Percentiles rank a stretch among this genome's conserved stretches.
Conservation (phyloP, 129 eudicot species). For the Scalesia atractyloides region DNA sequence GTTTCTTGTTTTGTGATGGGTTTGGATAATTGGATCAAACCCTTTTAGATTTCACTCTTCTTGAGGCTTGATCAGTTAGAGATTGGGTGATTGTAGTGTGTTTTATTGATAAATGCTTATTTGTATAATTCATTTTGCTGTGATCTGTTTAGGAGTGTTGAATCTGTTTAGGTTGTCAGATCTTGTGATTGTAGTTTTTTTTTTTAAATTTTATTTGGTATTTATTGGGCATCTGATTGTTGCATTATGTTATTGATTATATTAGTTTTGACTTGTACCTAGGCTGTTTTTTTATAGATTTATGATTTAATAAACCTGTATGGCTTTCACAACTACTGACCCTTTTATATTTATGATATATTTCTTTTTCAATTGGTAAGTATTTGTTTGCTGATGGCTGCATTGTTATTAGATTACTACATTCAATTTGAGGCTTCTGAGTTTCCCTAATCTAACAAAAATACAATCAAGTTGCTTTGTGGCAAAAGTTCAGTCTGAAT, state of each 20-base stretch:
- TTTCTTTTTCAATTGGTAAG: background rate
- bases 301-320: constrained; percentile 23
- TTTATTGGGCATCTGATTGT: constrained; percentile 21
- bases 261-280: constrained; percentile 29
- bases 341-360: constrained; percentile 3
- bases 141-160: constrained; percentile 8
- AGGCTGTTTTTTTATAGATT: constrained; percentile 8
- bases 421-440: constrained; percentile 11
- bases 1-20: constrained; percentile 3
- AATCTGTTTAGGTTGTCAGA: constrained; percentile 12
- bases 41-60: background rate
- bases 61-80: background rate
- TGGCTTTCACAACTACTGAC: constrained; percentile 35
- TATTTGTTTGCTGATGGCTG: constrained; percentile 36
- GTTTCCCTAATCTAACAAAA: background rate
- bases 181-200: constrained; percentile 8
- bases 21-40: constrained; percentile 9
- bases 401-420: constrained; percentile 25
- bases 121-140: background rate
- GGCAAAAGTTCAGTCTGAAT: background rate
- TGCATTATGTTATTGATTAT: constrained; percentile 29
- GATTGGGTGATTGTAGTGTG: background rate
- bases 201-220: background rate
- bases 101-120: background rate
- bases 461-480: background rate